phyloP scores from a whole-genome alignment of 768 basidiomycete genomes.

The Podaxis pistillaris region DNA sequence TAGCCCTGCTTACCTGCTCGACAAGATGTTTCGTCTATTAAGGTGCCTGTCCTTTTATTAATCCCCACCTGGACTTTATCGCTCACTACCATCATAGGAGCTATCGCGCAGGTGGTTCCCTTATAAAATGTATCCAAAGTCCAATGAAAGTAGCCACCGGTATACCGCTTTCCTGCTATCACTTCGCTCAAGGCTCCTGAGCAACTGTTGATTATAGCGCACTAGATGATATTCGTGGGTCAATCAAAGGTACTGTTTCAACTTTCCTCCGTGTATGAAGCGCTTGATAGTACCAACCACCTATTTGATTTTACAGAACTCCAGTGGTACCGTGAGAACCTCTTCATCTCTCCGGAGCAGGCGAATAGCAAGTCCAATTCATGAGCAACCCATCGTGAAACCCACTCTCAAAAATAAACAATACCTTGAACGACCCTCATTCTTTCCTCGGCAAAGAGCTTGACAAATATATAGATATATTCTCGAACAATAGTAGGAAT shows the following conservation, averaged over 20 bases:
- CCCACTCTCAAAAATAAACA: not conserved
- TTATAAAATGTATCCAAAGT: slow-evolving; percentile 27
- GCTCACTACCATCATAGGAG: slow-evolving; percentile 46
- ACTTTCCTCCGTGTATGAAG: not conserved
- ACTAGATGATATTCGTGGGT: slow-evolving; percentile 75
- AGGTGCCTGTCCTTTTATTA: slow-evolving; percentile 40
- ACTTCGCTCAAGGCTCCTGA: not conserved
- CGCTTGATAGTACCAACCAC: not conserved
- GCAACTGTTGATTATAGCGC: slow-evolving; percentile 47
- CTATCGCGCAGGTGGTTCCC: slow-evolving; percentile 72
- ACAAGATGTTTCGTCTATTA: slow-evolving; percentile 81
- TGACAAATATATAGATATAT: not conserved
- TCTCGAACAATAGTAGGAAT: not conserved
- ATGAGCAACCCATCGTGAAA: not conserved
- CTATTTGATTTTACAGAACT: slow-evolving; percentile 49
- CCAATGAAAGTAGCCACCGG: slow-evolving; percentile 56
- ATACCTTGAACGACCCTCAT: not conserved
- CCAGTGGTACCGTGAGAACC: slow-evolving; percentile 72
- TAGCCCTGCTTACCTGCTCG: not conserved
- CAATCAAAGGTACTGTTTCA: slow-evolving; percentile 59
- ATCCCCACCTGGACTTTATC: not conserved
- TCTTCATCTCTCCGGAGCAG: slow-evolving; percentile 48
- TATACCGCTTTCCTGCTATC: slow-evolving; percentile 21
- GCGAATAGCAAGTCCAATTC: not conserved
- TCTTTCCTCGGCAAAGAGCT: not conserved